Base-by-base conservation (phyloP, 1,139 yeast species). In the Taphrina wiesneri region DNA sequence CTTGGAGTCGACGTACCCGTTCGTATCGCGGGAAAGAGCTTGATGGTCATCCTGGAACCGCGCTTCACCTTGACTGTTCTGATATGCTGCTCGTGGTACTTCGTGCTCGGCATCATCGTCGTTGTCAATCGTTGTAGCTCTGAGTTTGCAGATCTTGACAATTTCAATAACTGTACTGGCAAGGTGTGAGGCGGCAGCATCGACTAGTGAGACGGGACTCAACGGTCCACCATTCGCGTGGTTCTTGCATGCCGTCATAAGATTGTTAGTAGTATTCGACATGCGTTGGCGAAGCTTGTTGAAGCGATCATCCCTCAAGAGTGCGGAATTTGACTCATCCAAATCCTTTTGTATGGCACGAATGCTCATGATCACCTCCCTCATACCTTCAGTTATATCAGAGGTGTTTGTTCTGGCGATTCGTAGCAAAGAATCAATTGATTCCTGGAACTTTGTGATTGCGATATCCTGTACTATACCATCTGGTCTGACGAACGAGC, bases 221-320 rank as follows among this genome's bases (percentile, higher is more conserved):
- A 89, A 73, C 7, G 82, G 82, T 4, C 83, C 79, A 69, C 88
- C 86, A 5, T 85, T 78, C 0, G 90, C 85, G 75, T 80, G 89
- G 74, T 90, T 90, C 72, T 97, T 82, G 0, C 96, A 83, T 0
- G 93, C 83, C 3, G 96, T 86, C 60, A 92, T 84, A 0, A 87
- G 83, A 77, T 88, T 91, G 32, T 91, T 85, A 15, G 89, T 83
- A 0, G 96, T 82, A 61, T 88, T 88, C 67, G 90, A 83, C 17
- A 76, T 69, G 32, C 72, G 71, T 3, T 72, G 69, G 56, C 73
- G 76, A 32, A 68, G 56, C 56, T 69, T 70, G 39, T 30, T 39
- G 56, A 66, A 53, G 15, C 53, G 49, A 7, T 45, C 64, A 26
- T 60, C 57, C 17, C 52, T 19, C n/a, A 39, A 15, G 15, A 36